phyloP scores from a whole-genome alignment of 1,284 basidiomycete genomes.

The Trametes sp. region DNA sequence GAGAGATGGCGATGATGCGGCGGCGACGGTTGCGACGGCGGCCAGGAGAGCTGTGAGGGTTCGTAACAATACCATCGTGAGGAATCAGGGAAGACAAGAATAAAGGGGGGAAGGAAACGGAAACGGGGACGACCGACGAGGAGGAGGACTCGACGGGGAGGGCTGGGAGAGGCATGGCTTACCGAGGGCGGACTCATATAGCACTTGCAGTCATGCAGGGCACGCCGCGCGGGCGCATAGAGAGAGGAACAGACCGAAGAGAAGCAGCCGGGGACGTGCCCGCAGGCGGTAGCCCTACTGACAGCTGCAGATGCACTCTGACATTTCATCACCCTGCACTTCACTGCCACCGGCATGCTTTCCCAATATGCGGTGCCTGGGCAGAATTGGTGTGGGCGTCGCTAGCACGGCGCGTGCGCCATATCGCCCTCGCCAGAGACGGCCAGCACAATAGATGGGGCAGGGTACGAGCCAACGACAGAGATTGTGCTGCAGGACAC shows the following conservation, averaged over 20 bases:
- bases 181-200: not conserved
- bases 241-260: slow-evolving; percentile 11
- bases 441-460: not conserved
- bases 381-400: too few relatives aligned
- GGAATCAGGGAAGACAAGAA: not conserved
- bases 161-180: not conserved
- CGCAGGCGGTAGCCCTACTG: slow-evolving; percentile 6
- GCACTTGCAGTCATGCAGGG: not conserved
- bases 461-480: not conserved
- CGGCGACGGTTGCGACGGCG: slow-evolving; percentile 2
- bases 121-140: not conserved
- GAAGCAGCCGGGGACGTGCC: slow-evolving; percentile 8
- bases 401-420: too few relatives aligned
- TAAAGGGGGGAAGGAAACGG: not conserved
- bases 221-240: not conserved
- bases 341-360: slow-evolving; percentile 1
- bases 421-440: not conserved
- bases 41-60: slow-evolving; percentile 11
- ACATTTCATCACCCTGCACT: slow-evolving; percentile 1
- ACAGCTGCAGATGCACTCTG: not conserved
- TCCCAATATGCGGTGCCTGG: not conserved
- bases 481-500: too few relatives aligned
- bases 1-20: slow-evolving; percentile 17
- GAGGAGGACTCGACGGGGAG: slow-evolving; percentile 1
- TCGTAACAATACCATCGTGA: slow-evolving; percentile 12